Evolutionary conservation across 805 yeast genomes (phyloP).

Genomic region (Saccharomycopsis sp.): DNA sequence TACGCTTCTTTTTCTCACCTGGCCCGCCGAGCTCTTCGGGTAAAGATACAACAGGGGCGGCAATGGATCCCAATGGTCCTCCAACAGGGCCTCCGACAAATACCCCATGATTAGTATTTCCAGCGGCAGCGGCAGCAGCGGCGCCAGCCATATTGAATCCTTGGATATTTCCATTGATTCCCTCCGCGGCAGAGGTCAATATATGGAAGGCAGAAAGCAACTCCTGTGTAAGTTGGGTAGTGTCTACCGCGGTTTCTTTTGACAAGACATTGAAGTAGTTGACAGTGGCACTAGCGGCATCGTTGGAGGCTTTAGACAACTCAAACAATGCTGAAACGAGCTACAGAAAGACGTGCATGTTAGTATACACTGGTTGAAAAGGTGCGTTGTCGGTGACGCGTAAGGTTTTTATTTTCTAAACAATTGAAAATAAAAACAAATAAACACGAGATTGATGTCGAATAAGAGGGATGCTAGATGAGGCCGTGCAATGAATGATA

Average conservation of each 20-base stretch:
- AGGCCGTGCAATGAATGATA: neutral
- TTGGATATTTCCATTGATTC: slow-evolving; percentile 8
- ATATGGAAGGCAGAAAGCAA: slow-evolving; percentile 36
- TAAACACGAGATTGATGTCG: too few relatives aligned
- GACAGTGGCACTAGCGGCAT: slow-evolving; percentile 73
- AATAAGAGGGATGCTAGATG: too few relatives aligned
- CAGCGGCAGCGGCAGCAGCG: slow-evolving; percentile 23
- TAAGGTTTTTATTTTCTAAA: neutral
- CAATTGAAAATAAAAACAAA: neutral
- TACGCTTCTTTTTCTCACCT: slow-evolving; percentile 33
- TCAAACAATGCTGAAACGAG: slow-evolving; percentile 76
- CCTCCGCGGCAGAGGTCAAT: slow-evolving; percentile 32
- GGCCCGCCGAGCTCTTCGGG: slow-evolving; percentile 21
- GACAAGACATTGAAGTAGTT: slow-evolving; percentile 57
- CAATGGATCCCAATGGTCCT: slow-evolving; percentile 15
- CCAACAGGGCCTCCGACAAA: slow-evolving; percentile 9
- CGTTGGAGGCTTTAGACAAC: slow-evolving; percentile 79
- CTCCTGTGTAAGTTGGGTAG: slow-evolving; percentile 39
- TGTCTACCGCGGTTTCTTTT: slow-evolving; percentile 38
- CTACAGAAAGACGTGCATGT: slow-evolving; percentile 26
- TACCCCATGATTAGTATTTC: slow-evolving; percentile 9
- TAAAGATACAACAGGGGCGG: slow-evolving; percentile 23
- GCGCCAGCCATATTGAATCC: slow-evolving; percentile 20
- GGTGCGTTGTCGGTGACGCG: neutral
- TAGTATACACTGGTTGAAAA: neutral